Evolutionary conservation across 805 yeast genomes (phyloP).

Genomic region (Isabelozyma gotoi): DNA sequence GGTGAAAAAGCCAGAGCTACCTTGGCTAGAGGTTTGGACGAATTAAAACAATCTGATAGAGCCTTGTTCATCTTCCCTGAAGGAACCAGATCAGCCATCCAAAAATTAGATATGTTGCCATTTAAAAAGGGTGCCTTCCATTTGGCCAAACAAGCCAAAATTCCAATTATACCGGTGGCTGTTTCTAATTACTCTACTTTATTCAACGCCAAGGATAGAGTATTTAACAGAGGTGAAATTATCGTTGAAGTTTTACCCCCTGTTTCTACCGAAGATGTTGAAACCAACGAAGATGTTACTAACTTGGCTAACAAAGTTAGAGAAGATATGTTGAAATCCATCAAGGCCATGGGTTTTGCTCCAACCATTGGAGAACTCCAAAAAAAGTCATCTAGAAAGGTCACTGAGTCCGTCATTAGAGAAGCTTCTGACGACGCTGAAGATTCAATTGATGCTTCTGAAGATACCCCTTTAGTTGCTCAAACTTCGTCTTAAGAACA

Average conservation of each 20-base stretch:
- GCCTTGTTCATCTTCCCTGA: slow-evolving; percentile 93
- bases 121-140: slow-evolving; percentile 99
- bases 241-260: slow-evolving; percentile 80
- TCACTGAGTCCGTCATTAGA: background rate
- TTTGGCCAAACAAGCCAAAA: slow-evolving; percentile 86
- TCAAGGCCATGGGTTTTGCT: slow-evolving; percentile 46
- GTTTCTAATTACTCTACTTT: slow-evolving; percentile 82
- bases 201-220: slow-evolving; percentile 56
- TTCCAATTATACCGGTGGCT: slow-evolving; percentile 87
- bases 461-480: slow-evolving; percentile 20
- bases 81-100: slow-evolving; percentile 87
- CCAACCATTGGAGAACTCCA: background rate
- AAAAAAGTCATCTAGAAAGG: background rate
- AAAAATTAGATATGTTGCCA: slow-evolving; percentile 69
- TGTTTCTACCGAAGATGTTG: slow-evolving; percentile 63
- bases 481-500: background rate
- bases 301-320: slow-evolving; percentile 57
- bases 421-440: slow-evolving; percentile 9
- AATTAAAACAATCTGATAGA: slow-evolving; percentile 61
- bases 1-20: slow-evolving; percentile 74
- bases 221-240: slow-evolving; percentile 79
- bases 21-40: slow-evolving; percentile 64
- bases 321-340: slow-evolving; percentile 50
- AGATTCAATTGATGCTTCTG: slow-evolving; percentile 14
- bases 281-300: slow-evolving; percentile 67